Conservation (phyloP, 345 rosid genomes). For the Citrus reticulata region DNA sequence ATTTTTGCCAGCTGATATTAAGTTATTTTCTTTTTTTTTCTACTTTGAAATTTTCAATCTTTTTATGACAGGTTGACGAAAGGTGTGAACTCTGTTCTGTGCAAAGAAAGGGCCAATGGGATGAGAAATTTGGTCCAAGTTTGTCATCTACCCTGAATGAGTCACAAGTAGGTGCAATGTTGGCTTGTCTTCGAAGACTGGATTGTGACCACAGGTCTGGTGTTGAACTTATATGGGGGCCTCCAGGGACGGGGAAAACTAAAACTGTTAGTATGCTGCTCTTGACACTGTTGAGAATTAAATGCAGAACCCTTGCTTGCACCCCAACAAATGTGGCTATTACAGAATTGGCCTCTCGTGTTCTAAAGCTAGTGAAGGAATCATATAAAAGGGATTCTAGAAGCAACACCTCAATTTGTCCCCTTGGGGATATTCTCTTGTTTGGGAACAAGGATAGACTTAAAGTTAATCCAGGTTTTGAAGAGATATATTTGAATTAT, state of each 20-base stretch:
- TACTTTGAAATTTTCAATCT: background rate
- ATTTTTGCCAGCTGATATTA: too few relatives aligned
- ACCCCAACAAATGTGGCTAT: background rate
- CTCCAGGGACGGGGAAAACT: background rate
- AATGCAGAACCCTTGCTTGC: background rate
- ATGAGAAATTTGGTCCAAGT: background rate
- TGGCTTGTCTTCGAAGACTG: background rate
- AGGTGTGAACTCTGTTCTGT: constrained; percentile 1
- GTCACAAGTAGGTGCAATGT: background rate
- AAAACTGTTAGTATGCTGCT: background rate
- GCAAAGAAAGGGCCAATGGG: background rate
- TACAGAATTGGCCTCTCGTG: background rate
- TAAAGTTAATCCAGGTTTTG: background rate
- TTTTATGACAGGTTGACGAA: background rate
- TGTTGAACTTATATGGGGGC: background rate
- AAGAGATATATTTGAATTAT: background rate
- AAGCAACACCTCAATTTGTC: background rate
- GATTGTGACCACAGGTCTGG: background rate
- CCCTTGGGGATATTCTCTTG: background rate
- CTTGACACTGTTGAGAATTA: background rate
- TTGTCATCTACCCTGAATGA: background rate
- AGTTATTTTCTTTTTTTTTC: too few relatives aligned
- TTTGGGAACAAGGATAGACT: background rate
- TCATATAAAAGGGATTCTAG: background rate
- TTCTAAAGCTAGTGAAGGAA: background rate